These are phyloP conservation scores for Lotus japonicus DNA, from an alignment of 306 rosid genomes.

Conservation along the genomic window DNA sequence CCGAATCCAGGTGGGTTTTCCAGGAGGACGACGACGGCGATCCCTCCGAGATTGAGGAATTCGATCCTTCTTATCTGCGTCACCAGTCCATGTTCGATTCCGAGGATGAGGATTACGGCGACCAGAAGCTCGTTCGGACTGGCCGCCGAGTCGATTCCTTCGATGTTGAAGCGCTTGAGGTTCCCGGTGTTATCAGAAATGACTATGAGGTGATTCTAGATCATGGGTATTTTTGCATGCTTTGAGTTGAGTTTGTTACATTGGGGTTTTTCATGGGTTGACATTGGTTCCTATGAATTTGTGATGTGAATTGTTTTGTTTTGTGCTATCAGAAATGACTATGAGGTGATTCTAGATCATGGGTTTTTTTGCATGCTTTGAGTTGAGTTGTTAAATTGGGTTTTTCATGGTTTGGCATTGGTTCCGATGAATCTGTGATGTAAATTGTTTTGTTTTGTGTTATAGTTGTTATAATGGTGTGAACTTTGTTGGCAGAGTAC, in stretches of 20 bases:
- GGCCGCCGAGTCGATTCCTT: constrained; percentile 93
- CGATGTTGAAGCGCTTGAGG: constrained; percentile 97
- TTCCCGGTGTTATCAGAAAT: constrained; percentile 69
- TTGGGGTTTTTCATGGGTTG: background rate
- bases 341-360: constrained; percentile 44
- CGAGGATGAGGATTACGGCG: constrained; percentile 80
- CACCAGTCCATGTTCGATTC: constrained; percentile 51
- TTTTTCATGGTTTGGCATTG: background rate
- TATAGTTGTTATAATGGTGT: no score
- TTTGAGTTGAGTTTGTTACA: background rate
- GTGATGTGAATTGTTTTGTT: background rate
- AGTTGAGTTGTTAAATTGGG: background rate
- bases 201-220: constrained; percentile 59
- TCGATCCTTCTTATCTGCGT: constrained; percentile 22
- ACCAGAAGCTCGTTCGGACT: constrained; percentile 79
- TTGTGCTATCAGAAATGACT: constrained; percentile 58
- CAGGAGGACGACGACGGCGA: constrained; percentile 36
- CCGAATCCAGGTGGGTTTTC: constrained; percentile 42
- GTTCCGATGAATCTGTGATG: background rate
- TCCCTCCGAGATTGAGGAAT: constrained; percentile 32
- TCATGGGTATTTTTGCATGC: background rate
- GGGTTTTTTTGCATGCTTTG: background rate
- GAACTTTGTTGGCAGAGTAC: background rate
- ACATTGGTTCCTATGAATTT: background rate
- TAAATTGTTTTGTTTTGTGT: constrained; percentile 23